A percentile compares a stretch with the other conserved stretches of the same genome.
Evolutionary conservation across 164 flowering plant species (phyloP).

Genomic region (Liquidambar formosana): DNA sequence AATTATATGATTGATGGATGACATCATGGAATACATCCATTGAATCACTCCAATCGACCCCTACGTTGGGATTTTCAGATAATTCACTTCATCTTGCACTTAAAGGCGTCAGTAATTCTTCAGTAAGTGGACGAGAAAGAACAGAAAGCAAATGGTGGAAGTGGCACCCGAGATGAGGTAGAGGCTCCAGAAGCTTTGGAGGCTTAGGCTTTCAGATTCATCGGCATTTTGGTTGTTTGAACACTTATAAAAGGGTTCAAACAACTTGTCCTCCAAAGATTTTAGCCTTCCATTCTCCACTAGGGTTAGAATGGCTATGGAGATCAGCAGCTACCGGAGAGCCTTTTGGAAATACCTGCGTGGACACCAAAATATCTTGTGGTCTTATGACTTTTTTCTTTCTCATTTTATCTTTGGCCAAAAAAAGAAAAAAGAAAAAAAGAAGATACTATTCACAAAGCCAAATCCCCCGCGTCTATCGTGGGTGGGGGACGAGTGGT

Average conservation of each 20-base stretch:
- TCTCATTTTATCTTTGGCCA: too few species aligned
- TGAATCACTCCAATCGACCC: too few species aligned
- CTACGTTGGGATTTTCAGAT: too few species aligned
- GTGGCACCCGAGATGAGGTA: conserved; percentile 29
- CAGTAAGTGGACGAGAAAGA: conserved; percentile 13
- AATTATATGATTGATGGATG: too few species aligned
- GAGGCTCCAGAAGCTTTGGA: conserved; percentile 9
- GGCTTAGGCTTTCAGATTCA: conserved; percentile 25
- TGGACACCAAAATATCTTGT: neutral
- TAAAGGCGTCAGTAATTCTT: neutral
- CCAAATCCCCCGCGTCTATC: conserved; percentile 35
- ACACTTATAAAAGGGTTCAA: conserved; percentile 21
- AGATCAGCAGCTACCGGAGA: conserved; percentile 38
- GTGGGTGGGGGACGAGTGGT: too few species aligned
- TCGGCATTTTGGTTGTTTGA: conserved; percentile 6
- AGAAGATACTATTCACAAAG: conserved; percentile 25
- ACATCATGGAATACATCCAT: too few species aligned
- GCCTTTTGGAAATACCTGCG: conserved; percentile 40
- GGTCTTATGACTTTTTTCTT: neutral
- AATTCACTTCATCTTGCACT: conserved; percentile 5
- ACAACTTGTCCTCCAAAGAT: conserved; percentile 25
- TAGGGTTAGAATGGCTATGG: conserved; percentile 7
- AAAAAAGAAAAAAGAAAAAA: too few species aligned
- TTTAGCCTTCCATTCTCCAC: conserved; percentile 29
- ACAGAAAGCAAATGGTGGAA: conserved; percentile 27